Base-by-base conservation (phyloP, 805 yeast species). In the Monosporozyma solicola region DNA sequence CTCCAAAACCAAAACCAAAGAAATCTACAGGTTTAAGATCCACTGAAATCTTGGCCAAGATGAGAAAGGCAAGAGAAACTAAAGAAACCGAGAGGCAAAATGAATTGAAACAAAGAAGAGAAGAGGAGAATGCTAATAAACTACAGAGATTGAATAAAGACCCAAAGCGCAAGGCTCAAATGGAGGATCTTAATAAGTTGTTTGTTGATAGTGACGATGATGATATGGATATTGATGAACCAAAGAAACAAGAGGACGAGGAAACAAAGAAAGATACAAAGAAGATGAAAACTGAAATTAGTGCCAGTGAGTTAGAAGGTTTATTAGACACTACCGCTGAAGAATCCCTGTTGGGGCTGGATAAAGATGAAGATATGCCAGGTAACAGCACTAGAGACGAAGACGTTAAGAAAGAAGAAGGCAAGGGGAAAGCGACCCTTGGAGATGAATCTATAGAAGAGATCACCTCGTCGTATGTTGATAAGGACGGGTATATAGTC, bases 401-500 rank as follows among this genome's bases (percentile, higher is more conserved):
- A 16, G n/a, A n/a, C 5, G 13, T 16, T 20, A 48, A 8, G 47
- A 29, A 41, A 27, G 39, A 16, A 22, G 54, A 15, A 29, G 44
- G 35, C n/a, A 41, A n/a, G n/a, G 33, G n/a, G 4, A 35, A 47
- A 27, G 52, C 45, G 13, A 41, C 44, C 20, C 51, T 33, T n/a
- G 55, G 53, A 51, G 55, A 52, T 20, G 52, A 53, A 27, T 27
- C 52, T 5, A 31, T 27, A 13, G 39, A 29, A 24, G 53, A 44
- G 29, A 45, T 32, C 5, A 48, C 27, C 11, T 55, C 46, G 2
- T 13, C 62, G 0, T 64, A 59, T 44, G 58, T 65, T 2, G 72
- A 68, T 49, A 66, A 66, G 13, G 72, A 68, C 27, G 72, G 72
- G 7, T 68, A 66, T 51, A 62, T 60, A 32, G 70, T 68, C 11